These are phyloP conservation scores for Nakaseomyces delphensis DNA, from an alignment of 1,139 yeast species.

Conservation along the genomic window DNA sequence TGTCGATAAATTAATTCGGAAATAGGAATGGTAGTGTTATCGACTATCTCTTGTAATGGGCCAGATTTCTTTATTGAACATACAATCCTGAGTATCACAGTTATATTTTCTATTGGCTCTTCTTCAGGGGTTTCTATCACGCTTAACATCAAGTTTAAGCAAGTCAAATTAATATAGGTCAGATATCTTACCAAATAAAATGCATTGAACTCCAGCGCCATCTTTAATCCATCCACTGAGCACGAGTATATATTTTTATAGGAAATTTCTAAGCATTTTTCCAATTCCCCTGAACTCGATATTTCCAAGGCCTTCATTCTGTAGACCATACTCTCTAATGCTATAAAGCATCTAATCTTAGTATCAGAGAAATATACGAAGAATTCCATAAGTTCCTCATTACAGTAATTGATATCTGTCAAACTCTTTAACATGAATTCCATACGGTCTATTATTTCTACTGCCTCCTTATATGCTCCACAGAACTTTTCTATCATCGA, in stretches of 20 bases:
- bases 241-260: background rate
- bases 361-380: slow-evolving; percentile 5
- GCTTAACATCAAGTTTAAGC: background rate
- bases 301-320: slow-evolving; percentile 2
- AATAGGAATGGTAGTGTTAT: background rate
- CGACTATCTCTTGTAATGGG: background rate
- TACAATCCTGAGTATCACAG: background rate
- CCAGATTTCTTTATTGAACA: background rate
- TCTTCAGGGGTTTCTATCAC: slow-evolving; percentile 2
- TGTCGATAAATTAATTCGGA: slow-evolving; percentile 4
- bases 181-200: background rate
- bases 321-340: slow-evolving; percentile 1
- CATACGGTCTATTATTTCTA: slow-evolving; percentile 2
- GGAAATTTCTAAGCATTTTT: background rate
- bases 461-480: background rate
- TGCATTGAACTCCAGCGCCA: slow-evolving; percentile 1
- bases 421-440: slow-evolving; percentile 6
- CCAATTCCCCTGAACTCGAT: slow-evolving; percentile 3
- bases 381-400: slow-evolving; percentile 5
- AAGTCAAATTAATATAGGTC: background rate
- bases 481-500: slow-evolving; percentile 8
- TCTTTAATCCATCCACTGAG: slow-evolving; percentile 5
- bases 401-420: background rate
- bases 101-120: slow-evolving; percentile 1
- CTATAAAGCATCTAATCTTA: slow-evolving; percentile 5